Evolutionary conservation across 1,284 basidiomycete genomes (phyloP).

Genomic region (Ganoderma lucidum): DNA sequence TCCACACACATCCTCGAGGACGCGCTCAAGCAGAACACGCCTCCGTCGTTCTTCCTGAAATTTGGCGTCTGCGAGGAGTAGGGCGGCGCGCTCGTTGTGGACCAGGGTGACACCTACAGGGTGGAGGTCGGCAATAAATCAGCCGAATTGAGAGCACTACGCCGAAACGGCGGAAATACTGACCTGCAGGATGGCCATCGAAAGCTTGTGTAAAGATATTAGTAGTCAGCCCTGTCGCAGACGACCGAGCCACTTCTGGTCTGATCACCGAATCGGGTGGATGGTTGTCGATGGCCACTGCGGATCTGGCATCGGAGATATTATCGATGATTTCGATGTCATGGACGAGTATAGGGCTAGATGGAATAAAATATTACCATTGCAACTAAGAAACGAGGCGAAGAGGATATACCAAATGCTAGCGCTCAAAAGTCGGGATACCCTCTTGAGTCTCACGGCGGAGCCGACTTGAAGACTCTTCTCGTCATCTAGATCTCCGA

Average conservation of each 20-base stretch:
- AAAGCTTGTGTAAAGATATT: neutral
- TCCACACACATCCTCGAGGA: constrained; percentile 6
- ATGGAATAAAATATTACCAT: neutral
- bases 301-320: neutral
- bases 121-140: neutral
- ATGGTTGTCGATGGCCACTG: neutral
- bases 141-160: neutral
- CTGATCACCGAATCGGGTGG: neutral
- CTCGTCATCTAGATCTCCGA: neutral
- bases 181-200: neutral
- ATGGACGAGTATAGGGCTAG: neutral
- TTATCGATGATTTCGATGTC: constrained; percentile 12
- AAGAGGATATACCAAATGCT: neutral
- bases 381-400: neutral
- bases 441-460: constrained; percentile 7
- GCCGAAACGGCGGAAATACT: neutral
- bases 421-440: neutral
- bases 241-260: neutral
- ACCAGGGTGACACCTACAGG: neutral
- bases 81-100: constrained; percentile 3
- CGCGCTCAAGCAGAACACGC: constrained; percentile 12
- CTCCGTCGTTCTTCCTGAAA: constrained; percentile 8
- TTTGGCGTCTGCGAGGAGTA: constrained; percentile 1
- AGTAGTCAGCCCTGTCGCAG: neutral
- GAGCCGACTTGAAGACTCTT: constrained; percentile 14